Conservation (phyloP, 73 alveolate genomes). For the Paramecium bursaria region DNA sequence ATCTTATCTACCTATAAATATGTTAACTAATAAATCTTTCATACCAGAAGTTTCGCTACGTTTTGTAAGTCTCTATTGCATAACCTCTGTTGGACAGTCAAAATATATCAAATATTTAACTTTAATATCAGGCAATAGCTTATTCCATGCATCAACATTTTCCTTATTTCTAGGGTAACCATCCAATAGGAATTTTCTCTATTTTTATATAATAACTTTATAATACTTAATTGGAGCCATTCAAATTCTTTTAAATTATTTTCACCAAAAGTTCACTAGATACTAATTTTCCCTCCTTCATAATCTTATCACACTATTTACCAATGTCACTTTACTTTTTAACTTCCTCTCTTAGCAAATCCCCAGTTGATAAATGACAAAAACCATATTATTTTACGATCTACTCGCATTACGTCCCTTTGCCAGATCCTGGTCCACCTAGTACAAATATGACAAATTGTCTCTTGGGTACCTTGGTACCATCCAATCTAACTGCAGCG, state of each 20-base stretch:
- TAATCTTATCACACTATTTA: constrained; percentile 68
- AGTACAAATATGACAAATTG: constrained; percentile 73
- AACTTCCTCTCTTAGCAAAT: constrained; percentile 82
- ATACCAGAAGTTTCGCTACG: constrained; percentile 93
- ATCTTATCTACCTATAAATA: constrained; percentile 98
- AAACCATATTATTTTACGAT: constrained; percentile 78
- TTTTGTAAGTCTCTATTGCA: constrained; percentile 89
- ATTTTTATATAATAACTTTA: background rate
- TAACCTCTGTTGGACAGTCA: constrained; percentile 92
- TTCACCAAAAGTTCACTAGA: constrained; percentile 72
- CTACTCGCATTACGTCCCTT: constrained; percentile 93
- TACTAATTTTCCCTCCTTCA: constrained; percentile 80
- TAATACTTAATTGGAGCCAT: background rate
- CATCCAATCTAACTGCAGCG: background rate
- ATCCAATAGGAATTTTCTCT: constrained; percentile 65
- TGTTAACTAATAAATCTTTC: too few species aligned
- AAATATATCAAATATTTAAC: constrained; percentile 82
- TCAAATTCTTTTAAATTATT: constrained; percentile 3
- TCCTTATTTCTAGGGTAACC: constrained; percentile 93
- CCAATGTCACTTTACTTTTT: constrained; percentile 68
- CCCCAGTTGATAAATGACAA: constrained; percentile 89
- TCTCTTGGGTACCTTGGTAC: constrained; percentile 29
- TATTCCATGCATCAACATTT: constrained; percentile 85
- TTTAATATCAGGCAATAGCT: constrained; percentile 66
- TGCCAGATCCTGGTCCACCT: constrained; percentile 96